Evolutionary conservation across 768 basidiomycete species (phyloP).

Genomic region (Tylopilus balloui): DNA sequence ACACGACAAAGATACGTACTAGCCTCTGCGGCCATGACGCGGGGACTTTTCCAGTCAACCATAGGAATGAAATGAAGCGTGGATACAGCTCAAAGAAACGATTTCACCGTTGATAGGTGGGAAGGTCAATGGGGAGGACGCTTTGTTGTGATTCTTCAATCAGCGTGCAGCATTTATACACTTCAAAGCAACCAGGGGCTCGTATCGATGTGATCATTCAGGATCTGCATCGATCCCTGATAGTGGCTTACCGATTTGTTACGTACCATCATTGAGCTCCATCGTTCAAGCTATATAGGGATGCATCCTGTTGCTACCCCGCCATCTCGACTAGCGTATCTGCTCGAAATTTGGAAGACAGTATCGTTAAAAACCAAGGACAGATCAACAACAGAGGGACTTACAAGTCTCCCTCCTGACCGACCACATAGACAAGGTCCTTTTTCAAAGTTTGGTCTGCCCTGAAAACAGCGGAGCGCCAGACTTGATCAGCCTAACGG

Average conservation of each 20-base stretch:
- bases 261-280: slow-evolving; percentile 12
- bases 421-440: neutral
- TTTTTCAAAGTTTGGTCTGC: neutral
- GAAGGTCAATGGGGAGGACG: neutral
- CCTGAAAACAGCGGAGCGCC: neutral
- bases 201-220: slow-evolving; percentile 3
- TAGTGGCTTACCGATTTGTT: slow-evolving; percentile 8
- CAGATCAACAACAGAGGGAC: neutral
- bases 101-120: slow-evolving; percentile 6
- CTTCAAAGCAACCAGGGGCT: slow-evolving; percentile 25
- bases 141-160: slow-evolving; percentile 5
- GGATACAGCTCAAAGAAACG: slow-evolving; percentile 9
- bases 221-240: slow-evolving; percentile 8
- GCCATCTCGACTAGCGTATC: neutral
- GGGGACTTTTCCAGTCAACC: slow-evolving; percentile 25
- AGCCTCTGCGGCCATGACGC: slow-evolving; percentile 20
- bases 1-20: slow-evolving; percentile 14
- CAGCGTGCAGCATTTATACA: slow-evolving; percentile 16
- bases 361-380: neutral
- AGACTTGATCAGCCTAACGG: slow-evolving; percentile 3
- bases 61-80: slow-evolving; percentile 17
- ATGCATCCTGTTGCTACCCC: neutral
- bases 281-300: neutral
- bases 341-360: neutral
- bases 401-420: neutral